These are phyloP conservation scores for Ananas comosus DNA, from an alignment of 176 grass and related monocot genomes.

Conservation along the genomic window DNA sequence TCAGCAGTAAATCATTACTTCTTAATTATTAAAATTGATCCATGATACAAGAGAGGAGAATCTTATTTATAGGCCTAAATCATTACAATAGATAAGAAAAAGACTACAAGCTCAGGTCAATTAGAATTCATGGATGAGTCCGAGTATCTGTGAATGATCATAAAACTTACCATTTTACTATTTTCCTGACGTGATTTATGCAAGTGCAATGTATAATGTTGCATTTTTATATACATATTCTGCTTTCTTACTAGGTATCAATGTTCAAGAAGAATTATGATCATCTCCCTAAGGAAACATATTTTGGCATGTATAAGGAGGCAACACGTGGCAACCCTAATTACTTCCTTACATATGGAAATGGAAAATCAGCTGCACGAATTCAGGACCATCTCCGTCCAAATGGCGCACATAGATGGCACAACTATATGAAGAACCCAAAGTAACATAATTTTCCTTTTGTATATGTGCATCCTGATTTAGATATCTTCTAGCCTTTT, in stretches of 20 bases:
- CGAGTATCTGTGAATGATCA: too few relatives aligned
- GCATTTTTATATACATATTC: neutral
- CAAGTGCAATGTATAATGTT: neutral
- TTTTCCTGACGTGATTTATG: too few relatives aligned
- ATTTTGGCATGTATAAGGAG: constrained; percentile 93
- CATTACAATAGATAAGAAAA: too few relatives aligned
- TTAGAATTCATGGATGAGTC: too few relatives aligned
- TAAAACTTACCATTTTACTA: too few relatives aligned
- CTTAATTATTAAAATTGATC: too few relatives aligned
- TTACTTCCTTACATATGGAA: constrained; percentile 94
- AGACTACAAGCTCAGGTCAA: too few relatives aligned
- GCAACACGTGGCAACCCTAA: constrained; percentile 89
- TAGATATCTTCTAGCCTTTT: neutral
- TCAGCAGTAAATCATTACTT: too few relatives aligned
- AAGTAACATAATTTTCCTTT: constrained; percentile 43
- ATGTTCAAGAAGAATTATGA: constrained; percentile 99
- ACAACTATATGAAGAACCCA: constrained; percentile 78
- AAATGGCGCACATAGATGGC: constrained; percentile 95
- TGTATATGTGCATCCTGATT: neutral
- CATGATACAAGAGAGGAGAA: too few relatives aligned
- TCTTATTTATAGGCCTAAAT: too few relatives aligned
- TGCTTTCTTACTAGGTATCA: constrained; percentile 53
- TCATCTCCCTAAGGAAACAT: constrained; percentile 91
- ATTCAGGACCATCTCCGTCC: constrained; percentile 84
- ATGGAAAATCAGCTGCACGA: constrained; percentile 94